phyloP scores from a whole-genome alignment of 2,329 filamentous ascomycete genomes.

The Penicillium sp. region DNA sequence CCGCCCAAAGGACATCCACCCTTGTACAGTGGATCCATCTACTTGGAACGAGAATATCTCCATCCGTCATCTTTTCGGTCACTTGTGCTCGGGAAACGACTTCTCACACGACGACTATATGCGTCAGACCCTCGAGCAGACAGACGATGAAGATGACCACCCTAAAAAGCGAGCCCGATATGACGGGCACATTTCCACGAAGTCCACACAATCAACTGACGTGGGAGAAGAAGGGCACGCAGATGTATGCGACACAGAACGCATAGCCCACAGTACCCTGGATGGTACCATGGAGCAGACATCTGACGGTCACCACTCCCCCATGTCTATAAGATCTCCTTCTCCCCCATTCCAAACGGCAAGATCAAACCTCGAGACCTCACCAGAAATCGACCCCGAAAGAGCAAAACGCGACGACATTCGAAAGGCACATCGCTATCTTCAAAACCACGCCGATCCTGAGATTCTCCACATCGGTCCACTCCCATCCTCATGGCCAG shows the following conservation, averaged over 20 bases:
- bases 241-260: background rate
- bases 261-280: background rate
- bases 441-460: constrained; percentile 20
- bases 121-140: constrained; percentile 35
- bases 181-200: constrained; percentile 14
- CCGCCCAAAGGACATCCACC: constrained; percentile 70
- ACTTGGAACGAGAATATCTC: constrained; percentile 62
- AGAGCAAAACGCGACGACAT: constrained; percentile 22
- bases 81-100: constrained; percentile 55
- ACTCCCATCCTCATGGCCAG: constrained; percentile 28
- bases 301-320: background rate
- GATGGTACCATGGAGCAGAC: background rate
- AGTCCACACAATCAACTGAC: constrained; percentile 21
- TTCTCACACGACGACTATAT: constrained; percentile 66
- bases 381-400: background rate
- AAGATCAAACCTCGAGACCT: too few species aligned
- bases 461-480: constrained; percentile 22
- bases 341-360: too few species aligned
- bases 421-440: constrained; percentile 24
- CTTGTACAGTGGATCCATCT: constrained; percentile 66
- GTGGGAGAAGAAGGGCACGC: constrained; percentile 3
- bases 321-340: too few species aligned
- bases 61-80: constrained; percentile 67
- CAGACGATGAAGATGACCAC: constrained; percentile 15
- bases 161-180: constrained; percentile 19